Evolutionary conservation across 306 rosid genomes (phyloP).

Genomic region (Quercus parvula): DNA sequence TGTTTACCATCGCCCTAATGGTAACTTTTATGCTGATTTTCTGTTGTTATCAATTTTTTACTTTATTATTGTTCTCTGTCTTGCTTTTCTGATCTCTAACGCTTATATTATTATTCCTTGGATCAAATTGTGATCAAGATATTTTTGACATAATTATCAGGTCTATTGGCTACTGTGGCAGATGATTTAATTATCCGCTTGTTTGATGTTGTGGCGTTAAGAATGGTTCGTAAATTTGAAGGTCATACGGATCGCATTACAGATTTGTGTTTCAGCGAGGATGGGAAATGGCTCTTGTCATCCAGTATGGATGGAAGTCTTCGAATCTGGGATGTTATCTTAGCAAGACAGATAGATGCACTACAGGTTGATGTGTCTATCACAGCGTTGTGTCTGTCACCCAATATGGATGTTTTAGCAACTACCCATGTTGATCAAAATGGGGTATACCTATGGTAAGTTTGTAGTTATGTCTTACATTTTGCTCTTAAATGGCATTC

Average conservation of each 20-base stretch:
- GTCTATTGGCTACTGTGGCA: slow-evolving; percentile 82
- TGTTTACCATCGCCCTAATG: slow-evolving; percentile 77
- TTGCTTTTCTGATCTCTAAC: background rate
- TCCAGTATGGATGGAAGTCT: slow-evolving; percentile 98
- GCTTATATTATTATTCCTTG: slow-evolving; percentile 11
- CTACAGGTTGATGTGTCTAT: slow-evolving; percentile 74
- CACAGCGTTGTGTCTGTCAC: slow-evolving; percentile 81
- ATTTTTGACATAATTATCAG: slow-evolving; percentile 40
- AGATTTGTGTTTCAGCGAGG: slow-evolving; percentile 95
- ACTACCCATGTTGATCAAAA: slow-evolving; percentile 91
- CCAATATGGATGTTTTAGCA: slow-evolving; percentile 89
- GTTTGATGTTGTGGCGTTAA: slow-evolving; percentile 77
- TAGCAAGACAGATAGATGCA: slow-evolving; percentile 87
- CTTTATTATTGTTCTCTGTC: background rate
- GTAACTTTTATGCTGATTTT: slow-evolving; percentile 29
- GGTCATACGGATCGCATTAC: slow-evolving; percentile 92
- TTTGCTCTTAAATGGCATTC: slow-evolving; percentile 5
- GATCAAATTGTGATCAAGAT: slow-evolving; percentile 7
- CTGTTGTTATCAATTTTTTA: slow-evolving; percentile 3
- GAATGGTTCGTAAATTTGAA: slow-evolving; percentile 87
- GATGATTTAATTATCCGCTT: slow-evolving; percentile 71
- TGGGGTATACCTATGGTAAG: slow-evolving; percentile 89
- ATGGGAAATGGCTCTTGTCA: slow-evolving; percentile 93
- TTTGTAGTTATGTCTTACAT: slow-evolving; percentile 11
- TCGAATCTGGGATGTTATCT: slow-evolving; percentile 87